Percentiles rank a stretch among this genome's conserved stretches.
phyloP scores from a whole-genome alignment of 1,284 basidiomycete species.

The Athelia sp. region DNA sequence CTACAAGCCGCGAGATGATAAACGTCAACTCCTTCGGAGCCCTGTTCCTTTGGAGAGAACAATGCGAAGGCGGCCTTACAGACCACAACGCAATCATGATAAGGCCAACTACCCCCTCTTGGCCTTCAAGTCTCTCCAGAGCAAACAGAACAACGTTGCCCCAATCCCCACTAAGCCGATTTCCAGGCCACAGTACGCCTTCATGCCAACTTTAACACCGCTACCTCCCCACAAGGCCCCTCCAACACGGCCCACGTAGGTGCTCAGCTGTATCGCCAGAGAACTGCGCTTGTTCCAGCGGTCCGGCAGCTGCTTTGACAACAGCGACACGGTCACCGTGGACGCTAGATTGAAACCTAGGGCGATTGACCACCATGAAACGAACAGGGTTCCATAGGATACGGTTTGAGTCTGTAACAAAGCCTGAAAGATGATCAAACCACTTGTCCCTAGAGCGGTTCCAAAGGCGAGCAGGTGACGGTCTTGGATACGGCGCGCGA shows the following conservation, averaged over 20 bases:
- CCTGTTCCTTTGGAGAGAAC: no score
- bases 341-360: constrained; percentile 68
- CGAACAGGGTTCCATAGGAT: constrained; percentile 47
- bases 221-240: constrained; percentile 67
- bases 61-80: no score
- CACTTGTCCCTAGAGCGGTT: constrained; percentile 42
- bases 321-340: constrained; percentile 58
- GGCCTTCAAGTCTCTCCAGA: constrained; percentile 64
- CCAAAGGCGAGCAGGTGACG: constrained; percentile 54
- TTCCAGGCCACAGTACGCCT: constrained; percentile 56
- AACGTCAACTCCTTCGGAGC: no score
- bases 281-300: constrained; percentile 54
- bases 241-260: constrained; percentile 55
- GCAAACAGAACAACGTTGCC: constrained; percentile 41
- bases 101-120: constrained; percentile 42
- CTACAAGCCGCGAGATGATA: no score
- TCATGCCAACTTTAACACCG: constrained; percentile 62
- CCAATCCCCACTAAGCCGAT: constrained; percentile 58
- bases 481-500: constrained; percentile 57
- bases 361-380: constrained; percentile 64
- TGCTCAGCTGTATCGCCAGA: constrained; percentile 63
- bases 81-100: no score
- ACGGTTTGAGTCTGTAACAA: constrained; percentile 37
- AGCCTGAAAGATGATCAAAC: constrained; percentile 46
- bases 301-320: constrained; percentile 63